A percentile compares a stretch with the other conserved stretches of the same genome.
Evolutionary conservation across 768 basidiomycete species (phyloP).

Genomic region (Boletus sp.): DNA sequence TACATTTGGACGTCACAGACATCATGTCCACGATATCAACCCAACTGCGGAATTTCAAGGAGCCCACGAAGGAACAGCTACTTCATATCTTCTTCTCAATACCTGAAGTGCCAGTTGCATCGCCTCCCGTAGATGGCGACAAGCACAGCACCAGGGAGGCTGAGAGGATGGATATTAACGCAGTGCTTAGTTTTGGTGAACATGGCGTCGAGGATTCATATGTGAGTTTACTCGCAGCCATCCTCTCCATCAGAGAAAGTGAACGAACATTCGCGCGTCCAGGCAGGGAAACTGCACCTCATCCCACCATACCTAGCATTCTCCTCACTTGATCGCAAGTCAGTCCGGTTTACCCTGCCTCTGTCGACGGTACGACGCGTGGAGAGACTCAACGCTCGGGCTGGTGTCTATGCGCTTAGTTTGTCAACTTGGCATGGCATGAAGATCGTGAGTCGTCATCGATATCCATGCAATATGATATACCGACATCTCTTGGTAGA

Average conservation of each 20-base stretch:
- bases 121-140: constrained; percentile 17
- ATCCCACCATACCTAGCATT: constrained; percentile 90
- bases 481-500: constrained; percentile 37
- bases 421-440: constrained; percentile 91
- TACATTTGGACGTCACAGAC: constrained; percentile 2
- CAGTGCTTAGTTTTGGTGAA: constrained; percentile 74
- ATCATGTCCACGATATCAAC: constrained; percentile 80
- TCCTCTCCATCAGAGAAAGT: not conserved
- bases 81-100: constrained; percentile 86
- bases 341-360: constrained; percentile 87
- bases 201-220: constrained; percentile 89
- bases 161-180: constrained; percentile 84
- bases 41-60: constrained; percentile 87
- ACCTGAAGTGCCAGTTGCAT: constrained; percentile 41
- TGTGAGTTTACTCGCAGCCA: constrained; percentile 48
- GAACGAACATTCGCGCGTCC: not conserved
- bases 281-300: constrained; percentile 91
- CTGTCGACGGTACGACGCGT: constrained; percentile 91
- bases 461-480: constrained; percentile 1
- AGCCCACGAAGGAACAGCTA: constrained; percentile 85
- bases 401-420: constrained; percentile 95
- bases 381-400: constrained; percentile 87
- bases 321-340: constrained; percentile 86
- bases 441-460: constrained; percentile 63
- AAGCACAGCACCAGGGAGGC: constrained; percentile 36